Percentiles rank a stretch among this genome's conserved stretches.
These are phyloP conservation scores for Aspergillus sclerotioniger DNA, from an alignment of 495 filamentous ascomycete genomes.

Conservation along the genomic window DNA sequence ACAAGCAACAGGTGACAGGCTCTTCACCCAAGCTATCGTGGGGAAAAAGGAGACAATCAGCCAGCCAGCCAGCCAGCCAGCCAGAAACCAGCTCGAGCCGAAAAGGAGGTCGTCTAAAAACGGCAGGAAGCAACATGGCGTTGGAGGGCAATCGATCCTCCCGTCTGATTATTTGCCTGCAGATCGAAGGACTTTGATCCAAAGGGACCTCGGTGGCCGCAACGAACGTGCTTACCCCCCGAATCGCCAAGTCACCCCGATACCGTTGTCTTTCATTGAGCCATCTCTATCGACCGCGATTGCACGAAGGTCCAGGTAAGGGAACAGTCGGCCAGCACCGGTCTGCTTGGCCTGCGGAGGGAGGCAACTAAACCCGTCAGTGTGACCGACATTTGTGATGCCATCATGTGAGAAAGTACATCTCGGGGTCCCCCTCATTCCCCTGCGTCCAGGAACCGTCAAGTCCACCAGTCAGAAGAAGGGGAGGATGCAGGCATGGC, in stretches of 20 bases:
- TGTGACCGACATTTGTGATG: conserved; percentile 21
- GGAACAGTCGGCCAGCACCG: not conserved
- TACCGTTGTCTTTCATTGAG: not conserved
- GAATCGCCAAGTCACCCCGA: too few species aligned
- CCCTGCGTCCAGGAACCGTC: conserved; percentile 7
- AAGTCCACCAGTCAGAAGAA: not conserved
- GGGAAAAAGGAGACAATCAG: not conserved
- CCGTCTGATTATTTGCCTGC: not conserved
- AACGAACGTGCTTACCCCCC: too few species aligned
- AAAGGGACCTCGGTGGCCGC: too few species aligned
- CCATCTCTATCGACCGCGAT: not conserved
- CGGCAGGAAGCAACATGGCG: conserved; percentile 3
- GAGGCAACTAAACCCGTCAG: not conserved
- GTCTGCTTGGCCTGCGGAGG: not conserved
- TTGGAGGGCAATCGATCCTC: not conserved
- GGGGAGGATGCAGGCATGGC: not conserved
- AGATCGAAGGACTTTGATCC: not conserved
- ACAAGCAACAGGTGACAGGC: not conserved
- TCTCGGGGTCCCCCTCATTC: not conserved
- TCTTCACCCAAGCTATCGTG: not conserved
- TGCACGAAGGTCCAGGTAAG: too few species aligned
- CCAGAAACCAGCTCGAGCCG: not conserved
- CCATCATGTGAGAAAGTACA: conserved; percentile 17
- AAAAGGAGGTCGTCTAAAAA: not conserved
- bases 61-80: too few species aligned